These are phyloP conservation scores for Amaranthus hypochondriacus DNA, from an alignment of 148 eudicot species.

Conservation along the genomic window DNA sequence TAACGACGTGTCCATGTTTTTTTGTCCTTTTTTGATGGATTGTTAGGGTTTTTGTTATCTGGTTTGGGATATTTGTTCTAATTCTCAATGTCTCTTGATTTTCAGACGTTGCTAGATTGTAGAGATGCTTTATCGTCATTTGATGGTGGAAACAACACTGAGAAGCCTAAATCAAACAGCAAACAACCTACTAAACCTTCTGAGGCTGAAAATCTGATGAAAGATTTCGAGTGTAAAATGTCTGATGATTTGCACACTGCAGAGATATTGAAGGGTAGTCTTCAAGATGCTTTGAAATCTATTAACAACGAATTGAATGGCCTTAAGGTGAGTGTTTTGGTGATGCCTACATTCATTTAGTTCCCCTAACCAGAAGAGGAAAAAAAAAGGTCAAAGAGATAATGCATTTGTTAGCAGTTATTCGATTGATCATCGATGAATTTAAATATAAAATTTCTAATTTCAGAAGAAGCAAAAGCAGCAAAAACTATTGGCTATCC, in stretches of 20 bases:
- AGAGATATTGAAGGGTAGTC: conserved; percentile 50
- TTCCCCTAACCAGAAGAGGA: not conserved
- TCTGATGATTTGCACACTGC: conserved; percentile 80
- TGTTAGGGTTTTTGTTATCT: not conserved
- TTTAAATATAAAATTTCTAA: conserved; percentile 9
- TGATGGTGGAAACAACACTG: conserved; percentile 32
- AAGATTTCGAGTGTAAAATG: conserved; percentile 52
- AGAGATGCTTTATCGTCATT: conserved; percentile 41
- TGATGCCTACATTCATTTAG: not conserved
- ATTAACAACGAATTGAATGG: conserved; percentile 45
- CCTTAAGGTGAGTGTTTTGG: conserved; percentile 50
- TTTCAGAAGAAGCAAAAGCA: conserved; percentile 71
- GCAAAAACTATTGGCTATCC: conserved; percentile 40
- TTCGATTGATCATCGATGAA: not conserved
- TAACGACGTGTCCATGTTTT: not conserved
- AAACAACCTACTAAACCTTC: conserved; percentile 31
- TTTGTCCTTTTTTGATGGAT: not conserved
- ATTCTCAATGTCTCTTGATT: not conserved
- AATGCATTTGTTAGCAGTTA: too few relatives aligned
- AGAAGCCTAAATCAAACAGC: conserved; percentile 29
- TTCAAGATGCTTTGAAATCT: conserved; percentile 51
- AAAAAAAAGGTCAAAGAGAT: not conserved
- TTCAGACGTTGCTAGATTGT: conserved; percentile 68
- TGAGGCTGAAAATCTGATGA: conserved; percentile 41
- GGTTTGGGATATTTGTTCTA: not conserved